phyloP scores from a whole-genome alignment of 164 flowering plant genomes.

The Paratinospora sagittata region DNA sequence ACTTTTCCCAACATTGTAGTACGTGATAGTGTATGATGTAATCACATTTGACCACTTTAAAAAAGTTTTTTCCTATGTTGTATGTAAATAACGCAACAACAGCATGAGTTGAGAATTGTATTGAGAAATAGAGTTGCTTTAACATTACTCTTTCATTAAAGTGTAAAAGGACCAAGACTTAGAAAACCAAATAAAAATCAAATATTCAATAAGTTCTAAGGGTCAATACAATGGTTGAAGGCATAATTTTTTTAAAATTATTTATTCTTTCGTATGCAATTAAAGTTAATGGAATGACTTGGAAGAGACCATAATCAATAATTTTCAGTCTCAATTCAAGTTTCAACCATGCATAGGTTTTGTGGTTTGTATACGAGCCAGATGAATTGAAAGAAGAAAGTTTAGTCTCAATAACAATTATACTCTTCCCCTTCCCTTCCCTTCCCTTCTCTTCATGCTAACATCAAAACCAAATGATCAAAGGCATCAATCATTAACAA shows the following conservation, averaged over 20 bases:
- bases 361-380: neutral
- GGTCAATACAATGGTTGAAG: neutral
- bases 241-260: neutral
- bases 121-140: too few relatives aligned
- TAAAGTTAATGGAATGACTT: neutral
- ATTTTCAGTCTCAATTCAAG: neutral
- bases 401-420: neutral
- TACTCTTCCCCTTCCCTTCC: neutral
- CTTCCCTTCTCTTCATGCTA: slow-evolving; percentile 14
- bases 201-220: slow-evolving; percentile 32
- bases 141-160: too few relatives aligned
- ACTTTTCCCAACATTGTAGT: too few relatives aligned
- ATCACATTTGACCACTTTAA: too few relatives aligned
- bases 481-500: slow-evolving; percentile 11
- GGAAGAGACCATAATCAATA: neutral
- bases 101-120: too few relatives aligned
- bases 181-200: neutral
- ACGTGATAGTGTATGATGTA: too few relatives aligned
- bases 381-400: neutral
- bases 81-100: too few relatives aligned
- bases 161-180: too few relatives aligned
- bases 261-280: neutral
- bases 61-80: too few relatives aligned
- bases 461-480: slow-evolving; percentile 23
- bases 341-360: neutral